phyloP scores from a whole-genome alignment of 202 grass and related monocot genomes.

The Carex sylvatica region DNA sequence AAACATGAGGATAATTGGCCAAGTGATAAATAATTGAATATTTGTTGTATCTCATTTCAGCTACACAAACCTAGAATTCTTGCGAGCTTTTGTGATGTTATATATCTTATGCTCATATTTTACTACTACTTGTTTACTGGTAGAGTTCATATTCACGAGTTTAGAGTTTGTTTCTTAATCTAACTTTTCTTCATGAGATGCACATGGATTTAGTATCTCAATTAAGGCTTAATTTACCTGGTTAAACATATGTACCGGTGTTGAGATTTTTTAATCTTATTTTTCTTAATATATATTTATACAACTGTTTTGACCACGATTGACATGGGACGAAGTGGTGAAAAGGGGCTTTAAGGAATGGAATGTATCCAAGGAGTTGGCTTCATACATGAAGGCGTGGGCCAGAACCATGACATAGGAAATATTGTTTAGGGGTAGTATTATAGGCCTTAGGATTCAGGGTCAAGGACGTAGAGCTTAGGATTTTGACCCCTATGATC shows the following conservation, averaged over 20 bases:
- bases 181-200: background rate
- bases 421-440: too few relatives aligned
- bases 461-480: too few relatives aligned
- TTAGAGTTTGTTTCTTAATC: background rate
- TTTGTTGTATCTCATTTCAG: background rate
- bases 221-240: background rate
- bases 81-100: background rate
- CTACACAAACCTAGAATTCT: background rate
- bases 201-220: background rate
- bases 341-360: too few relatives aligned
- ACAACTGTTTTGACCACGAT: background rate
- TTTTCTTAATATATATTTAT: slow-evolving; percentile 1
- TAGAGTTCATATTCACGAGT: background rate
- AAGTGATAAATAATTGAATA: background rate
- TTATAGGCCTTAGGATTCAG: too few relatives aligned
- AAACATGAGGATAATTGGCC: background rate
- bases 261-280: background rate
- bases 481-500: too few relatives aligned
- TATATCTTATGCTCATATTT: slow-evolving; percentile 5
- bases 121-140: background rate
- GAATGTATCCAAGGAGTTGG: too few relatives aligned
- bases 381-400: too few relatives aligned
- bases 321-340: too few relatives aligned
- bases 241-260: background rate
- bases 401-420: too few relatives aligned